Evolutionary conservation across 805 yeast genomes (phyloP).

Genomic region (Yamadazyma laniorum): DNA sequence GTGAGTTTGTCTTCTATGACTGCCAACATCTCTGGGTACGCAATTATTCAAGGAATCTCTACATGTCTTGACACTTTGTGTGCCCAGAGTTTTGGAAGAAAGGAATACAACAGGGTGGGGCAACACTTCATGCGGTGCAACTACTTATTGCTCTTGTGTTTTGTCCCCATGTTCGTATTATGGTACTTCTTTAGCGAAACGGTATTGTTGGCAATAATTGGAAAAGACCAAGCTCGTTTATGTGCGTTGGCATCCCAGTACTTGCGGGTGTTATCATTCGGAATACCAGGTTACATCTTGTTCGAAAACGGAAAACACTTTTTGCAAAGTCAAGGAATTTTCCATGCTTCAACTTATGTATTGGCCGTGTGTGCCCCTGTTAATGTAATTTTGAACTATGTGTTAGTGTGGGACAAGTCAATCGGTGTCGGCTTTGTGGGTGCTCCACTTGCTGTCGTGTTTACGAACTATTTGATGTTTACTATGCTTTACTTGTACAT

Average conservation of each 20-base stretch:
- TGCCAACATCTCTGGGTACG: slow-evolving; percentile 72
- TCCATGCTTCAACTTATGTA: slow-evolving; percentile 77
- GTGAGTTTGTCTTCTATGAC: slow-evolving; percentile 76
- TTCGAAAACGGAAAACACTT: slow-evolving; percentile 72
- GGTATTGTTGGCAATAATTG: slow-evolving; percentile 36
- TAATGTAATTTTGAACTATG: slow-evolving; percentile 64
- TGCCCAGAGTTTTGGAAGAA: slow-evolving; percentile 75
- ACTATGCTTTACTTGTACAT: slow-evolving; percentile 50
- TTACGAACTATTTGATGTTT: slow-evolving; percentile 73
- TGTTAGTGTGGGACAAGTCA: slow-evolving; percentile 61
- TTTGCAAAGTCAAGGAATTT: slow-evolving; percentile 74
- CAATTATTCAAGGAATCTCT: slow-evolving; percentile 74
- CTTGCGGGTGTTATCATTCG: slow-evolving; percentile 53
- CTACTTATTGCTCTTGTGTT: slow-evolving; percentile 48
- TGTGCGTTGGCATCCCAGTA: slow-evolving; percentile 55
- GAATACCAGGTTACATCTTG: slow-evolving; percentile 72
- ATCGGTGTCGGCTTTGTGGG: slow-evolving; percentile 68
- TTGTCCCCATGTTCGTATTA: slow-evolving; percentile 53
- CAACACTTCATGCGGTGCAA: slow-evolving; percentile 67
- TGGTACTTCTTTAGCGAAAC: slow-evolving; percentile 61
- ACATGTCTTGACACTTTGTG: slow-evolving; percentile 76
- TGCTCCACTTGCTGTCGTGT: slow-evolving; percentile 72
- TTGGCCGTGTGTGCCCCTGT: slow-evolving; percentile 70
- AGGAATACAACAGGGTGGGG: slow-evolving; percentile 64
- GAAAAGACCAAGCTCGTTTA: slow-evolving; percentile 22